Evolutionary conservation across 1,139 yeast species (phyloP), one percentile per base, ranked within the genome.

Genomic region (Arxiozyma heterogenica): DNA sequence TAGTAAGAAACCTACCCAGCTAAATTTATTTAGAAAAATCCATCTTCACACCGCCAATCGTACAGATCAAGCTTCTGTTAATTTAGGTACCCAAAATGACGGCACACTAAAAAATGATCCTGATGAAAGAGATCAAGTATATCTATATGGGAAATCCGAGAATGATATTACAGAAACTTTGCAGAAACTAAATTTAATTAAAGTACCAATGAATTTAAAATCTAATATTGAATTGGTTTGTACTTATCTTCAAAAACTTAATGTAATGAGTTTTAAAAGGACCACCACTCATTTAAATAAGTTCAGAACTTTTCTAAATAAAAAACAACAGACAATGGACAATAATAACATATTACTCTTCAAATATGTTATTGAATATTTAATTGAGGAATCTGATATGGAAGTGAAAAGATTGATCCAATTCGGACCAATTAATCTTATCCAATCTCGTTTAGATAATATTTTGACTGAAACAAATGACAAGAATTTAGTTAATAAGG

Each of bases 301-400:
- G n/a, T 47, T 59, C 20, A 59, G 59, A 52, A 49, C 63, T 11
- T 59, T 59, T 1, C 63, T 65, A 48, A 63, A 61, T 49, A 61
- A 58, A 51, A 56, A 63, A 11, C 49, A 41, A 41, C 20, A 41
- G 20, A 8, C 15, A 18, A 22, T 44, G 22, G 39, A 21, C 8
- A 18, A 46, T n/a, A 39, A 22, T 22, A n/a, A 47, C 18, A 25
- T 23, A 9, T 21, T 9, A 25, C 20, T 47, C 1, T 47, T 41
- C 20, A 47, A 22, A 9, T 4, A 21, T 11, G 38, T 66, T n/a
- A 59, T 67, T 43, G 55, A 57, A 27, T 67, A 61, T 47, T 48
- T 66, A 15, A 12, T 64, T 15, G 54, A 55, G 18, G 69, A 67
- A 53, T 53, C 61, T 18, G 57, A 58, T 23, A 41, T 60, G 22